Evolutionary conservation across 177 flowering plant genomes (phyloP).

Genomic region (Vitis hybrid): DNA sequence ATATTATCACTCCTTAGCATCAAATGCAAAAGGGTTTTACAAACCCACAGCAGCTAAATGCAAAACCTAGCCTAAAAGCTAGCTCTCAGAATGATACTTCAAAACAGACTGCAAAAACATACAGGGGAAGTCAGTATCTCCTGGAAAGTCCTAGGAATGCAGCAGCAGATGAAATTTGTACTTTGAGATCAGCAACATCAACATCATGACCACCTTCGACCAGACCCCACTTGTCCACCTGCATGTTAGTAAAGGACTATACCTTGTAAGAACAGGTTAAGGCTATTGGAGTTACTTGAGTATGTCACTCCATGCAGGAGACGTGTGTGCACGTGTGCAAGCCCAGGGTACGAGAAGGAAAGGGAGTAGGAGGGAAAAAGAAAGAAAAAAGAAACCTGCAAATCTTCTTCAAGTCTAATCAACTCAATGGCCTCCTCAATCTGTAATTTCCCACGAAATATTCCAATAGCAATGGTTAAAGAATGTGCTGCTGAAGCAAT

Average conservation of each 20-base stretch:
- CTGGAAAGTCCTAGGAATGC: constrained; percentile 82
- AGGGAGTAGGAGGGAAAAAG: background rate
- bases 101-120: background rate
- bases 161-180: constrained; percentile 78
- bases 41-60: constrained; percentile 2
- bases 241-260: background rate
- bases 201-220: constrained; percentile 98
- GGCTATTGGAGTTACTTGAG: background rate
- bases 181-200: constrained; percentile 90
- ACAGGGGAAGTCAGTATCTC: constrained; percentile 22
- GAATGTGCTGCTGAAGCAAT: constrained; percentile 87
- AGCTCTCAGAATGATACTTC: background rate
- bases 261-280: background rate
- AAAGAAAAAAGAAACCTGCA: constrained; percentile 47
- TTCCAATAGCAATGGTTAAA: constrained; percentile 62
- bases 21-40: background rate
- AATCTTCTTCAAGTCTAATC: constrained; percentile 94
- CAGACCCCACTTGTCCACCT: constrained; percentile 92
- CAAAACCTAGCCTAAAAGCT: background rate
- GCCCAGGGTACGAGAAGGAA: background rate
- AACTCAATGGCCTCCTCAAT: constrained; percentile 86
- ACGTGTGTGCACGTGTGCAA: background rate
- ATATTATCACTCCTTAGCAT: background rate
- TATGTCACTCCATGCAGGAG: background rate
- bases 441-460: constrained; percentile 68